A percentile compares a stretch with the other conserved stretches of the same genome.
Conservation (phyloP, 805 yeast genomes). For the Ogataea nitratoaversa region DNA sequence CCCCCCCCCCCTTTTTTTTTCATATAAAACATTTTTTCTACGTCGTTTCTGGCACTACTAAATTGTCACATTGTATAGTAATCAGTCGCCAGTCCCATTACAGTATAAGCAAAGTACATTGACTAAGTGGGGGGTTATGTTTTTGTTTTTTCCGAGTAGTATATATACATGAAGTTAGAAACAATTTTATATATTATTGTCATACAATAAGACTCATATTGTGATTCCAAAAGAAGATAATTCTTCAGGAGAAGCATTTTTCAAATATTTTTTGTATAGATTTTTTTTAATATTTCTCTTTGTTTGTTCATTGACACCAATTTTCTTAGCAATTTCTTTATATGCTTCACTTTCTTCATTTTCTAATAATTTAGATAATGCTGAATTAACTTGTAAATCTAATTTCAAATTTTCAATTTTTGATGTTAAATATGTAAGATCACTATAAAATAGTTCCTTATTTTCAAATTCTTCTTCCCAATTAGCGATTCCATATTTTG, state of each 20-base stretch:
- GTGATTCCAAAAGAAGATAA: constrained; percentile 23
- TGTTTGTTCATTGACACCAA: constrained; percentile 37
- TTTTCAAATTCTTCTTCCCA: constrained; percentile 23
- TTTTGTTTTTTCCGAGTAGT: not conserved
- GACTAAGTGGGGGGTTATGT: not conserved
- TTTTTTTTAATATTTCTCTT: constrained; percentile 63
- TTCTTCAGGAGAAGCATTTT: constrained; percentile 24
- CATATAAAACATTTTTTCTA: no score
- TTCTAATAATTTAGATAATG: constrained; percentile 18
- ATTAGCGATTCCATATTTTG: constrained; percentile 26
- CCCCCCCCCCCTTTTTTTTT: no score
- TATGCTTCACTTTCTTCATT: constrained; percentile 34
- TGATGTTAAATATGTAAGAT: constrained; percentile 19
- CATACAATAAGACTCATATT: constrained; percentile 6
- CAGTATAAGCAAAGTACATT: no score
- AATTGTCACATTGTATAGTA: no score
- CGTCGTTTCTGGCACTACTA: no score
- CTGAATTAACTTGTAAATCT: constrained; percentile 17
- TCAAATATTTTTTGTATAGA: constrained; percentile 57
- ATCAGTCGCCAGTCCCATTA: no score
- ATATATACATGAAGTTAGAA: constrained; percentile 2
- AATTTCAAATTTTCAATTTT: constrained; percentile 19
- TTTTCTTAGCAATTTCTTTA: constrained; percentile 30
- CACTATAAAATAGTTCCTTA: constrained; percentile 28
- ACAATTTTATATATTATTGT: not conserved